Percentiles rank a stretch among this genome's conserved stretches.
These are phyloP conservation scores for Cenchrus americanus DNA, from an alignment of 176 grass and related monocot species.

Conservation along the genomic window DNA sequence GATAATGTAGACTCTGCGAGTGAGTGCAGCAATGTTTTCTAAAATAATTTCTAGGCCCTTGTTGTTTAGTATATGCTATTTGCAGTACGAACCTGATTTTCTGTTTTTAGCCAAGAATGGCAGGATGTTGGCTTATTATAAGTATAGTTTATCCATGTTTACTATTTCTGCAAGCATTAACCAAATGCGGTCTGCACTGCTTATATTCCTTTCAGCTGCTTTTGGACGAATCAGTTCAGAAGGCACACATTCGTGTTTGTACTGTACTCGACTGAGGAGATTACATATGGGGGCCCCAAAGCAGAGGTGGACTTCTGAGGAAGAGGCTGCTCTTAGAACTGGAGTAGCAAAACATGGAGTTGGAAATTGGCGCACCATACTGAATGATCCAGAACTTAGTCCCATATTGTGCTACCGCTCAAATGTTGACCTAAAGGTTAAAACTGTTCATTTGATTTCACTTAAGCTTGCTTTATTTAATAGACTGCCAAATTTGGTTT, in stretches of 20 bases:
- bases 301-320: constrained; percentile 93
- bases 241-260: constrained; percentile 6
- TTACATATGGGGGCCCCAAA: constrained; percentile 69
- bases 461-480: background rate
- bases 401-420: constrained; percentile 63
- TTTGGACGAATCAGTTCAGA: constrained; percentile 27
- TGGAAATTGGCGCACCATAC: constrained; percentile 89
- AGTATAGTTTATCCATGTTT: background rate
- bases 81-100: background rate
- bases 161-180: background rate
- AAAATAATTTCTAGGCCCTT: background rate
- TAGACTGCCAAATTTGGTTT: background rate
- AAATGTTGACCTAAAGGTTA: constrained; percentile 91
- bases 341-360: constrained; percentile 83
- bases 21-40: background rate
- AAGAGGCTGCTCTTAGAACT: constrained; percentile 86
- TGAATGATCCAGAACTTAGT: constrained; percentile 80
- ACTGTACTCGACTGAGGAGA: constrained; percentile 23
- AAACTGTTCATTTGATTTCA: background rate
- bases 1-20: background rate
- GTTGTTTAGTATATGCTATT: constrained; percentile 6
- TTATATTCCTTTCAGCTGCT: constrained; percentile 8
- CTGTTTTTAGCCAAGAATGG: constrained; percentile 32
- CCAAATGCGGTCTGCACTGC: background rate
- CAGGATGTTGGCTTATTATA: constrained; percentile 9